phyloP scores from a whole-genome alignment of 139 green algal species.

The Tetraselmis chui region DNA sequence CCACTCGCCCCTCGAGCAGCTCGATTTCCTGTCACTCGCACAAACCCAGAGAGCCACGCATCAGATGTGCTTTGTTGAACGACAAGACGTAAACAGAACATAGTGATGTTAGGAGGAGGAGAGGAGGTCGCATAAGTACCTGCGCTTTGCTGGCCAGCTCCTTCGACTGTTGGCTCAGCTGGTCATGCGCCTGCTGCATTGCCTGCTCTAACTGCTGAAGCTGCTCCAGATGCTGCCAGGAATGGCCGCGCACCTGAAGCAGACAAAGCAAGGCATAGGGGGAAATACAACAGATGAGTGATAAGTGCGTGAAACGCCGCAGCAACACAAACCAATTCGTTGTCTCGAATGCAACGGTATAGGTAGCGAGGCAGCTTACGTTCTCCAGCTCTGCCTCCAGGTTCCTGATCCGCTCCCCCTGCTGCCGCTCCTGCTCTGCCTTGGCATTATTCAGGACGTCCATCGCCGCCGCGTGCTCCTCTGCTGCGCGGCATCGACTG shows the following conservation, averaged over 20 bases:
- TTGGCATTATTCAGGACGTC: not conserved
- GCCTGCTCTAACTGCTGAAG: not conserved
- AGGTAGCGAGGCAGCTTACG: too few relatives aligned
- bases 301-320: too few relatives aligned
- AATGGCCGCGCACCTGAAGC: not conserved
- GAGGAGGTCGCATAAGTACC: too few relatives aligned
- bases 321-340: too few relatives aligned
- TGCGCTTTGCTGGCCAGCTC: not conserved
- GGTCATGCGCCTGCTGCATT: not conserved
- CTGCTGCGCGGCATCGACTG: not conserved
- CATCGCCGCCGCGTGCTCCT: not conserved
- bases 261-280: too few relatives aligned
- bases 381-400: not conserved
- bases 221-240: not conserved
- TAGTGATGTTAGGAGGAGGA: too few relatives aligned
- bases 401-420: not conserved
- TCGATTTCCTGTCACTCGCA: not conserved
- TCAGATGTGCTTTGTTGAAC: not conserved
- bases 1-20: not conserved
- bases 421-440: not conserved
- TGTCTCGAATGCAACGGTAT: too few relatives aligned
- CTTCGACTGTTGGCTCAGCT: not conserved
- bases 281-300: too few relatives aligned
- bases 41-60: not conserved
- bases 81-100: too few relatives aligned